Evolutionary conservation across 352 stramenopile genomes (phyloP).

Genomic region (Phytophthora quininea): DNA sequence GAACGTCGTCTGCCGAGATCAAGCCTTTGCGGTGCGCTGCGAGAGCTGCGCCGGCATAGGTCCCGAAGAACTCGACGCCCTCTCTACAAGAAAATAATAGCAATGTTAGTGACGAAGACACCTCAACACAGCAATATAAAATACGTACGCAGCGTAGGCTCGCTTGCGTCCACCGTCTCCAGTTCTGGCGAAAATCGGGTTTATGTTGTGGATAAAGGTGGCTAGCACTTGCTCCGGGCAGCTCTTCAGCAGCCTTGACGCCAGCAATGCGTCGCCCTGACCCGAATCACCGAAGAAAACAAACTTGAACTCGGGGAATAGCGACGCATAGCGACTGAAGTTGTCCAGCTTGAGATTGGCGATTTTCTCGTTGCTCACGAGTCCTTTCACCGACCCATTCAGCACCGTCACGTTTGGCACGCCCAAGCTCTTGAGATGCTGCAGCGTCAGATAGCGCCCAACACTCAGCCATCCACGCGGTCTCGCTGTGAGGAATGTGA

Average conservation of each 20-base stretch:
- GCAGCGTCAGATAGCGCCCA: slow-evolving; percentile 77
- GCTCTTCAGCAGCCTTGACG: slow-evolving; percentile 59
- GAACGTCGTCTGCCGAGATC: slow-evolving; percentile 56
- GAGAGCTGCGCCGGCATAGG: slow-evolving; percentile 68
- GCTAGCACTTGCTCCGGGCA: slow-evolving; percentile 70
- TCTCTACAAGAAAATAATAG: slow-evolving; percentile 36
- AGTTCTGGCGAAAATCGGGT: slow-evolving; percentile 52
- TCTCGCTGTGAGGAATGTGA: slow-evolving; percentile 84
- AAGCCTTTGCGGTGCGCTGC: slow-evolving; percentile 64
- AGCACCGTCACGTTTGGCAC: slow-evolving; percentile 80
- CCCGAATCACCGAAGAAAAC: slow-evolving; percentile 88
- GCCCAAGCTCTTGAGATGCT: slow-evolving; percentile 79
- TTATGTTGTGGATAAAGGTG: slow-evolving; percentile 86
- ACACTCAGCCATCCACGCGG: slow-evolving; percentile 83
- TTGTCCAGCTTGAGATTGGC: slow-evolving; percentile 85
- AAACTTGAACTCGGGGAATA: slow-evolving; percentile 88
- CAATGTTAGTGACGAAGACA: neutral
- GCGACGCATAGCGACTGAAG: slow-evolving; percentile 73
- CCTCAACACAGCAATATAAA: neutral
- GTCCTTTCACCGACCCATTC: slow-evolving; percentile 76
- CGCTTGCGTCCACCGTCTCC: slow-evolving; percentile 71
- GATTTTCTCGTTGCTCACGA: slow-evolving; percentile 87
- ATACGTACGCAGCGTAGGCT: slow-evolving; percentile 62
- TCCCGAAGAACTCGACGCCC: slow-evolving; percentile 78
- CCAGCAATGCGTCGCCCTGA: slow-evolving; percentile 77